Conservation (phyloP, 2,329 filamentous ascomycete species). For the Beauveria sp. region DNA sequence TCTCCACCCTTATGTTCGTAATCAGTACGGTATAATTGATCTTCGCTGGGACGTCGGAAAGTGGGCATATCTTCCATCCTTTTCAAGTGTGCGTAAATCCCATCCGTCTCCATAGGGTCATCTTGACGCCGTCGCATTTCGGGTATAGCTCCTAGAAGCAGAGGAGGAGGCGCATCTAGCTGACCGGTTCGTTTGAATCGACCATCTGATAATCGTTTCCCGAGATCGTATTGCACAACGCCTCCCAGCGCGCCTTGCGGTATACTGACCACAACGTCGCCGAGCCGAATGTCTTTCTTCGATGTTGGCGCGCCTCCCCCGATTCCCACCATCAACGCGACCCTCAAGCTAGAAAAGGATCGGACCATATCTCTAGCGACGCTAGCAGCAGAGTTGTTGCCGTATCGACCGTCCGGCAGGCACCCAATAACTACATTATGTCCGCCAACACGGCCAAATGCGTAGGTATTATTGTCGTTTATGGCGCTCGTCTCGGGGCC, state of each 20-base stretch:
- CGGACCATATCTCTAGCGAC: conserved; percentile 21
- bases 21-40: neutral
- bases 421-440: neutral
- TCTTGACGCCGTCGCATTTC: neutral
- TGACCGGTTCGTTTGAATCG: neutral
- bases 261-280: conserved; percentile 16
- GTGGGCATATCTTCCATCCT: neutral
- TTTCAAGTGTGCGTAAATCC: neutral
- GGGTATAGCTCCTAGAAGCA: neutral
- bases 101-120: neutral
- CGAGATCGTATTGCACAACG: neutral
- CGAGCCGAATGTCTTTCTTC: conserved; percentile 22
- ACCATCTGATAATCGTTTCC: neutral
- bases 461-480: neutral
- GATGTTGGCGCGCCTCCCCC: conserved; percentile 26
- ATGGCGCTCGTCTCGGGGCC: neutral
- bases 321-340: conserved; percentile 27
- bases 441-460: neutral
- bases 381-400: conserved; percentile 19
- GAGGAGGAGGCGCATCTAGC: neutral
- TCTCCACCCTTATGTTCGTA: neutral
- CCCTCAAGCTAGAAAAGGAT: conserved; percentile 22
- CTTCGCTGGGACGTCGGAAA: neutral
- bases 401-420: conserved; percentile 21
- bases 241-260: neutral